Evolutionary conservation across 164 flowering plant species (phyloP).

Genomic region (Echeveria elegans): DNA sequence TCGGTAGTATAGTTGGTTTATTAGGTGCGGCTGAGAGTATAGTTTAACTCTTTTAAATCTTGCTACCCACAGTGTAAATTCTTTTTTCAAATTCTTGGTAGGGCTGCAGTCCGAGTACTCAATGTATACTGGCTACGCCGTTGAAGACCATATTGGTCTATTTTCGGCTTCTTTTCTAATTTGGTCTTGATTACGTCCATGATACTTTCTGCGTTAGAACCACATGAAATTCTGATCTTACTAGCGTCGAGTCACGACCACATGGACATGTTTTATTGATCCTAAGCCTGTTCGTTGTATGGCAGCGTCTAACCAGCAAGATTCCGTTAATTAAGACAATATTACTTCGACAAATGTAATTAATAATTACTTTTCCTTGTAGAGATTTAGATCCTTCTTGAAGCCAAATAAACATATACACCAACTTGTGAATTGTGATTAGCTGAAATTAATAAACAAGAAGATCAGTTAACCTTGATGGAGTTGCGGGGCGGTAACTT

Average conservation of each 20-base stretch:
- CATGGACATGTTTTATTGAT: conserved; percentile 5
- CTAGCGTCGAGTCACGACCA: too few species aligned
- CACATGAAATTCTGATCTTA: background rate
- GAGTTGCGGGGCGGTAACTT: background rate
- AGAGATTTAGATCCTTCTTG: background rate
- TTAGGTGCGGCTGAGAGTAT: too few species aligned
- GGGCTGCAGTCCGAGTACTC: too few species aligned
- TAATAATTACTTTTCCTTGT: background rate
- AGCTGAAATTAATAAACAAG: background rate
- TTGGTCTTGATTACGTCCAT: background rate
- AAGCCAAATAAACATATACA: background rate
- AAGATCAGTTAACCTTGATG: background rate
- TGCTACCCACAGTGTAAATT: too few species aligned
- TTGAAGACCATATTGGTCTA: background rate
- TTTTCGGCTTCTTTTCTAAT: background rate
- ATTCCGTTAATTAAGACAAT: background rate
- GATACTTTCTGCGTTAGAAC: background rate
- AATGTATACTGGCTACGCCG: too few species aligned
- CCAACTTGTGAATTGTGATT: conserved; percentile 7
- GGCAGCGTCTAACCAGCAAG: background rate
- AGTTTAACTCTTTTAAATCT: too few species aligned
- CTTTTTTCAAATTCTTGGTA: too few species aligned
- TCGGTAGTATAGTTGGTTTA: too few species aligned
- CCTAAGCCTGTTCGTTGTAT: background rate
- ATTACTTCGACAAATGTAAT: background rate